These are phyloP conservation scores for Candida loeiensis DNA, from an alignment of 805 yeast species.

Conservation along the genomic window DNA sequence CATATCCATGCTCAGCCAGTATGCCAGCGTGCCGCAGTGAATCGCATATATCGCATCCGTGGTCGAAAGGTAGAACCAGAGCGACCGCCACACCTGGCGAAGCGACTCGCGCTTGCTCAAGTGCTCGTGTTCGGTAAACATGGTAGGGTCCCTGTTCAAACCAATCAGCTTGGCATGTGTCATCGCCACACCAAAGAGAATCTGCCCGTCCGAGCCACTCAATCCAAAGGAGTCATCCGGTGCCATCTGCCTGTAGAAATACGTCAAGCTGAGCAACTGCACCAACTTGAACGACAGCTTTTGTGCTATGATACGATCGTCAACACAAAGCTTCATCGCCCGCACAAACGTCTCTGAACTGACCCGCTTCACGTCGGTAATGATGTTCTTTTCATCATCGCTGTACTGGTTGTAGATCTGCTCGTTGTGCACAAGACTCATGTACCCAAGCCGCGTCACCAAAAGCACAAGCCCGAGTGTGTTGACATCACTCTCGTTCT, in stretches of 20 bases:
- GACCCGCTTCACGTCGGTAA: conserved; percentile 29
- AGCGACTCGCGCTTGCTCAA: conserved; percentile 27
- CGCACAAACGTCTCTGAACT: conserved; percentile 27
- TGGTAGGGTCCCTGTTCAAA: conserved; percentile 37
- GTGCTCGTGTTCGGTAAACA: conserved; percentile 25
- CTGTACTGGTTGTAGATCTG: conserved; percentile 23
- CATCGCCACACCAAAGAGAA: conserved; percentile 34
- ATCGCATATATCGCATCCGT: conserved; percentile 33
- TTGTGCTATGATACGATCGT: conserved; percentile 26
- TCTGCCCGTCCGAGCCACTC: conserved; percentile 37
- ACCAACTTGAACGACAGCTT: conserved; percentile 35
- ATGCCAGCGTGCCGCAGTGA: conserved; percentile 30
- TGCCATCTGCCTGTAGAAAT: conserved; percentile 34
- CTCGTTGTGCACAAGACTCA: conserved; percentile 37
- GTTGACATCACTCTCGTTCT: conserved; percentile 29
- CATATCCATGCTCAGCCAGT: conserved; percentile 23
- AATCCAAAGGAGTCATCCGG: conserved; percentile 44
- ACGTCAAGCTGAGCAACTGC: conserved; percentile 30
- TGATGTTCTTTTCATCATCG: conserved; percentile 24
- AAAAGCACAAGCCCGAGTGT: conserved; percentile 29
- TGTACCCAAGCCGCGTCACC: conserved; percentile 33
- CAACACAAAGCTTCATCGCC: conserved; percentile 32
- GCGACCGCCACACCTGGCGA: conserved; percentile 31
- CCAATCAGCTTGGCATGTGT: conserved; percentile 41
- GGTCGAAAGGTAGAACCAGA: conserved; percentile 32